Conservation (phyloP, 805 yeast species). For the Peterozyma toletana region DNA sequence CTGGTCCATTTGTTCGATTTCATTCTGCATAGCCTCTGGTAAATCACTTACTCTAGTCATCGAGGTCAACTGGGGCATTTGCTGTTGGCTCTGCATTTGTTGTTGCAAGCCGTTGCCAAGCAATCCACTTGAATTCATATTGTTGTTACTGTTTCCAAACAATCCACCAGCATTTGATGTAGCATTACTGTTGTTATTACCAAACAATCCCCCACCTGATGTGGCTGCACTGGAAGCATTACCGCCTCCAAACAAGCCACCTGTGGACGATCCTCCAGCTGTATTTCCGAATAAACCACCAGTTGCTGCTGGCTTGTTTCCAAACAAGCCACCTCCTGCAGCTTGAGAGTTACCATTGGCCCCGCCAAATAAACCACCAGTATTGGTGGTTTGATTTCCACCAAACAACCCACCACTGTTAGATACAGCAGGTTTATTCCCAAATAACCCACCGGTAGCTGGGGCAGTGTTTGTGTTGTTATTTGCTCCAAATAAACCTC, state of each 20-base stretch:
- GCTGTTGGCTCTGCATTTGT: constrained; percentile 34
- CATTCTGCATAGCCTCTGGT: constrained; percentile 63
- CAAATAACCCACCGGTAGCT: constrained; percentile 24
- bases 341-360: constrained; percentile 2
- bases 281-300: constrained; percentile 29
- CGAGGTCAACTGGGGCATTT: constrained; percentile 48
- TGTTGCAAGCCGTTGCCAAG: constrained; percentile 20
- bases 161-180: constrained; percentile 17
- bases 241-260: constrained; percentile 29
- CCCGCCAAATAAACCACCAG: constrained; percentile 14
- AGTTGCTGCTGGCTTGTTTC: constrained; percentile 17
- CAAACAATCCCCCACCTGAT: constrained; percentile 22
- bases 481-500: constrained; percentile 16
- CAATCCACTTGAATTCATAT: constrained; percentile 7
- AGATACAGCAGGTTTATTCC: constrained; percentile 15
- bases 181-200: constrained; percentile 9
- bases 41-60: constrained; percentile 71
- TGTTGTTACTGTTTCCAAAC: constrained; percentile 16
- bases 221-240: constrained; percentile 8
- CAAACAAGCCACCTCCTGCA: constrained; percentile 28
- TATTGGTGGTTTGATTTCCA: constrained; percentile 3
- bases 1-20: constrained; percentile 62
- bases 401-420: constrained; percentile 20
- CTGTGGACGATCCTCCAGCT: constrained; percentile 14
- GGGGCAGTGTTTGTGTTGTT: constrained; percentile 9